Conservation (phyloP, 805 yeast species). For the Wickerhamiella cacticola region DNA sequence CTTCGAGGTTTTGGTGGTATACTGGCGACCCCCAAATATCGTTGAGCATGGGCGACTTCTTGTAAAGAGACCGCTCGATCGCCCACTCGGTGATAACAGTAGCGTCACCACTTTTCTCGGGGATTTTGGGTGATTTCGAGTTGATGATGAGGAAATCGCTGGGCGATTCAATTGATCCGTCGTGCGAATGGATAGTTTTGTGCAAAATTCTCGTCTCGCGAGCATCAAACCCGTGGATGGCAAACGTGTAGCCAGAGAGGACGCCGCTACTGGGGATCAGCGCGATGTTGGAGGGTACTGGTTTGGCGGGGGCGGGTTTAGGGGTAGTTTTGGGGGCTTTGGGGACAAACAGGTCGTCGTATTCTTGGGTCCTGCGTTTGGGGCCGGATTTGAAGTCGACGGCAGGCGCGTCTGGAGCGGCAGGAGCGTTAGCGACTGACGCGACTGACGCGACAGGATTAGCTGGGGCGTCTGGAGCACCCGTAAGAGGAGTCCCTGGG, state of each 20-base stretch:
- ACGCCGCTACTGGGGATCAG: constrained; percentile 20
- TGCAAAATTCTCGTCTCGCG: constrained; percentile 32
- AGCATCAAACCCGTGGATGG: constrained; percentile 33
- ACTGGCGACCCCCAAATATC: constrained; percentile 51
- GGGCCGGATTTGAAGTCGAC: constrained; percentile 8
- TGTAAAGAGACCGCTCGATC: constrained; percentile 58
- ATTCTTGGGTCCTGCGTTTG: background rate
- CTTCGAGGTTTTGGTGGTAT: constrained; percentile 25
- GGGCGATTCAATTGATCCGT: constrained; percentile 29
- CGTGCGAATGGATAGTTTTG: constrained; percentile 36
- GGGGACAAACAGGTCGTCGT: constrained; percentile 4
- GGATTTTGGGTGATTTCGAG: constrained; percentile 24
- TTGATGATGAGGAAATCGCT: constrained; percentile 21
- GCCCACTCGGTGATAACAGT: constrained; percentile 64
- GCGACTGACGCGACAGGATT: no score
- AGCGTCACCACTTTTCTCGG: constrained; percentile 18
- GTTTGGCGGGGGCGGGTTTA: background rate
- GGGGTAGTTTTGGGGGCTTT: background rate
- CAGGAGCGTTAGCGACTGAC: background rate
- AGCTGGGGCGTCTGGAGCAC: no score
- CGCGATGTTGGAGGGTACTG: background rate
- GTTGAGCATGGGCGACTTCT: constrained; percentile 31
- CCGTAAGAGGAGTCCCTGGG: no score
- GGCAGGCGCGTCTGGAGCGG: background rate
- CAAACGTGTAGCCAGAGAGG: constrained; percentile 36